phyloP scores from a whole-genome alignment of 768 basidiomycete genomes.

The Termitomyces sp. region DNA sequence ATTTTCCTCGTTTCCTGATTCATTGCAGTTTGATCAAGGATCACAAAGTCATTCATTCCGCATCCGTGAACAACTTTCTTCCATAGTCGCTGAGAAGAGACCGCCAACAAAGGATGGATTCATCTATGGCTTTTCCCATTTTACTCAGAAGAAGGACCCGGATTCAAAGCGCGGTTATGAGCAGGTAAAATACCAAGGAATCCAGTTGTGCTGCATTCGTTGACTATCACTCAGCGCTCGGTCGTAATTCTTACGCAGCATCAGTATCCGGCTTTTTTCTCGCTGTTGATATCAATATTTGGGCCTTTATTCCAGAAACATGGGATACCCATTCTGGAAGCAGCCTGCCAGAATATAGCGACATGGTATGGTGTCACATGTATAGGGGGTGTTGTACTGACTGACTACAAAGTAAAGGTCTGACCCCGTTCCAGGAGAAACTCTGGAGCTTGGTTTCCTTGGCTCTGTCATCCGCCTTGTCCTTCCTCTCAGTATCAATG shows the following conservation, averaged over 20 bases:
- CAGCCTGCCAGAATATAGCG: slow-evolving; percentile 80
- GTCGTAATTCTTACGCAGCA: slow-evolving; percentile 78
- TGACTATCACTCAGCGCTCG: slow-evolving; percentile 44
- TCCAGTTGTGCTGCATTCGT: not conserved
- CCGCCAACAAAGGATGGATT: slow-evolving; percentile 53
- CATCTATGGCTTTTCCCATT: slow-evolving; percentile 74
- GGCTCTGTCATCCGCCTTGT: slow-evolving; percentile 70
- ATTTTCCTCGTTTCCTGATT: slow-evolving; percentile 91
- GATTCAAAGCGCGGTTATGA: slow-evolving; percentile 72
- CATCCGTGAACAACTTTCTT: slow-evolving; percentile 47
- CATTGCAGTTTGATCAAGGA: slow-evolving; percentile 78
- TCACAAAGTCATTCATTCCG: slow-evolving; percentile 84
- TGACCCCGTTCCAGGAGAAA: slow-evolving; percentile 59
- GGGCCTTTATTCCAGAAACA: slow-evolving; percentile 72
- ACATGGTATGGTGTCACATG: slow-evolving; percentile 55
- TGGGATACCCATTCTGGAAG: slow-evolving; percentile 77
- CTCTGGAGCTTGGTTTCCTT: slow-evolving; percentile 78
- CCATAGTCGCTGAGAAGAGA: slow-evolving; percentile 21
- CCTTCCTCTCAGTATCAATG: slow-evolving; percentile 61
- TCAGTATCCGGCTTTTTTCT: slow-evolving; percentile 80
- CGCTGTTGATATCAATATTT: slow-evolving; percentile 56
- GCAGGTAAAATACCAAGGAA: slow-evolving; percentile 42
- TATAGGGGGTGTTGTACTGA: slow-evolving; percentile 12
- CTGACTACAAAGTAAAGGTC: slow-evolving; percentile 61
- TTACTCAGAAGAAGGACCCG: slow-evolving; percentile 63